Percentiles rank a stretch among this genome's conserved stretches.
phyloP scores from a whole-genome alignment of 202 grass and related monocot species.

The Brachypodium distachyon region DNA sequence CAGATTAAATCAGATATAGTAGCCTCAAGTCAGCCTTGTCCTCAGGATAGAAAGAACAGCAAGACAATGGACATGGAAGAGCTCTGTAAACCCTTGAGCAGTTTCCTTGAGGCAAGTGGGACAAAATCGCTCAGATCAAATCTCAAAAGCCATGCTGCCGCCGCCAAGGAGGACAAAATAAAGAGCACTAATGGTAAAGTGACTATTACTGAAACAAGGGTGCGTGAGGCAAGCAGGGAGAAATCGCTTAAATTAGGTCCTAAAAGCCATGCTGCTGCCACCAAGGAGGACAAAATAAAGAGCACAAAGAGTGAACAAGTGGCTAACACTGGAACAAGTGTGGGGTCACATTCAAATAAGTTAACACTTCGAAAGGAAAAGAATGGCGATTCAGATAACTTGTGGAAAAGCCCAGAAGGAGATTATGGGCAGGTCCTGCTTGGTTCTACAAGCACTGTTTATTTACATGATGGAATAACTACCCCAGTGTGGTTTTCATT shows the following conservation, averaged over 20 bases:
- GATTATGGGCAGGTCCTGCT: constrained; percentile 18
- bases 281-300: constrained; percentile 39
- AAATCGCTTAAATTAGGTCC: constrained; percentile 45
- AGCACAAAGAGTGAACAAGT: constrained; percentile 16
- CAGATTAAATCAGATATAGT: constrained; percentile 51
- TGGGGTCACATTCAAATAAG: constrained; percentile 12
- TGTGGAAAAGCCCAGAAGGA: constrained; percentile 22
- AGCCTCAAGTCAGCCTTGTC: constrained; percentile 24
- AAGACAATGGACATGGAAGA: constrained; percentile 48
- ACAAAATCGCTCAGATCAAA: constrained; percentile 44
- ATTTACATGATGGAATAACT: constrained; percentile 29
- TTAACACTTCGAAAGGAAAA: constrained; percentile 23
- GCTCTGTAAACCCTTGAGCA: constrained; percentile 54
- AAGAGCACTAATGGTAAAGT: constrained; percentile 20
- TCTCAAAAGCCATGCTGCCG: constrained; percentile 13
- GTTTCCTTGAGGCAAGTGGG: constrained; percentile 37
- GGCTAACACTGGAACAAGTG: constrained; percentile 18
- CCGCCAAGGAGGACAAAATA: constrained; percentile 33
- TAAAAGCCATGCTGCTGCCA: constrained; percentile 6
- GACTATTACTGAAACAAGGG: constrained; percentile 19
- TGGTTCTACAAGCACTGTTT: constrained; percentile 16
- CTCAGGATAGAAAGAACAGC: constrained; percentile 38
- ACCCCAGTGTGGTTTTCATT: constrained; percentile 78
- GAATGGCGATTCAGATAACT: constrained; percentile 8
- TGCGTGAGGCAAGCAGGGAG: constrained; percentile 16